A percentile compares a stretch with the other conserved stretches of the same genome.
phyloP scores from a whole-genome alignment of 116 monocot species.

The Zostera marina region DNA sequence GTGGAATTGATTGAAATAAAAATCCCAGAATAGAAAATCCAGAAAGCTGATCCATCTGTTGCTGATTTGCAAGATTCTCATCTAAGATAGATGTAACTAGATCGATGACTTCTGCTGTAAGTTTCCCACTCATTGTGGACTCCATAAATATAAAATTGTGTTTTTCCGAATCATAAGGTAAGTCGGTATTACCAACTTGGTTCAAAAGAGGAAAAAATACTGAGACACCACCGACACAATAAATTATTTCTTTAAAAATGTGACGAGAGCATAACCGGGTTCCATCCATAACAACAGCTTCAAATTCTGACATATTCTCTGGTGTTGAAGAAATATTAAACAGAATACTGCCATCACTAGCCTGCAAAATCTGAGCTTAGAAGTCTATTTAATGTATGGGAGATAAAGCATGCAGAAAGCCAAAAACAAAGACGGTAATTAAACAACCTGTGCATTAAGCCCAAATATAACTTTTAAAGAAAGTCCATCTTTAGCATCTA shows the following conservation, averaged over 20 bases:
- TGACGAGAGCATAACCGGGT: conserved; percentile 80
- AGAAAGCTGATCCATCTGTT: conserved; percentile 86
- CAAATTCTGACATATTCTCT: conserved; percentile 43
- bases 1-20: conserved; percentile 76
- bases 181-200: conserved; percentile 28
- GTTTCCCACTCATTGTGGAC: conserved; percentile 31
- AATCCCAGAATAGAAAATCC: conserved; percentile 90
- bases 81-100: conserved; percentile 85
- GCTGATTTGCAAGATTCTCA: conserved; percentile 83
- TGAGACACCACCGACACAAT: conserved; percentile 95
- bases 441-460: conserved; percentile 80
- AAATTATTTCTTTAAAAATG: conserved; percentile 83
- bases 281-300: conserved; percentile 58
- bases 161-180: conserved; percentile 16
- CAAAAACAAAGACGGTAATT: conserved; percentile 1
- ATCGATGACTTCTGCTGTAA: conserved; percentile 62
- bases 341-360: conserved; percentile 52
- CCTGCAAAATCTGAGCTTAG: conserved; percentile 27
- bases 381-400: background rate
- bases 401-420: background rate
- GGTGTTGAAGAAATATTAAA: conserved; percentile 56
- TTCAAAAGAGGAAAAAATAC: conserved; percentile 91
- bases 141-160: conserved; percentile 19
- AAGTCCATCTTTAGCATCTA: conserved; percentile 72
- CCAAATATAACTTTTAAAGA: conserved; percentile 90